A percentile compares a stretch with the other conserved stretches of the same genome.
phyloP scores from a whole-genome alignment of 148 eudicot genomes.

The Vaccinium myrtillus region DNA sequence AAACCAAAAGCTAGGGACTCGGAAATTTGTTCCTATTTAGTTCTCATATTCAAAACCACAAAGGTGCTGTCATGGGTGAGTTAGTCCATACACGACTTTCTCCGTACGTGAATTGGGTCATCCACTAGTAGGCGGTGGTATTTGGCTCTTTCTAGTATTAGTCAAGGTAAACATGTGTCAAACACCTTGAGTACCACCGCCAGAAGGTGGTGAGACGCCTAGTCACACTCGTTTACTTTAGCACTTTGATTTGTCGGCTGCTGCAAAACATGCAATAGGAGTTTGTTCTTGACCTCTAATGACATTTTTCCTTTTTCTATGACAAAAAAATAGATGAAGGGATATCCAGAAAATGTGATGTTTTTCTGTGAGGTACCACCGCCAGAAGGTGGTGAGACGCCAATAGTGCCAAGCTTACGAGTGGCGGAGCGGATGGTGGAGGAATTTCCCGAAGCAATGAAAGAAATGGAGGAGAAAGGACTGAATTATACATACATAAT shows the following conservation, averaged over 20 bases:
- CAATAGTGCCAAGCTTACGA: conserved; percentile 44
- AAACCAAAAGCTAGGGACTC: too few relatives aligned
- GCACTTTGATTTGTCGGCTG: neutral
- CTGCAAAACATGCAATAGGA: too few relatives aligned
- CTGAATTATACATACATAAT: conserved; percentile 36
- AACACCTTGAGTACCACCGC: too few relatives aligned
- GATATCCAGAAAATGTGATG: conserved; percentile 41
- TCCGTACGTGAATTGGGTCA: too few relatives aligned
- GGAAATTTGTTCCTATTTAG: too few relatives aligned
- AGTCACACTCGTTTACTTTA: neutral
- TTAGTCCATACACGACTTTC: too few relatives aligned
- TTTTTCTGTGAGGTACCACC: conserved; percentile 50
- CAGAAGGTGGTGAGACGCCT: too few relatives aligned
- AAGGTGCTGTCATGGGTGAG: too few relatives aligned
- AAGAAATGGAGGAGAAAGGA: conserved; percentile 41
- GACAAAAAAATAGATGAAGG: conserved; percentile 21
- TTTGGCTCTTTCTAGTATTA: too few relatives aligned
- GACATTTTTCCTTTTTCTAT: neutral
- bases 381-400: conserved; percentile 50
- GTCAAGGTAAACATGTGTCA: too few relatives aligned
- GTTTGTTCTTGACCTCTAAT: neutral
- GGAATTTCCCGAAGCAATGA: conserved; percentile 43
- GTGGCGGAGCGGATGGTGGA: conserved; percentile 42
- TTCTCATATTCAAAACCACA: too few relatives aligned
- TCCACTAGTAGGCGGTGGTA: too few relatives aligned